These are phyloP conservation scores for Colletotrichum tanaceti DNA, from an alignment of 2,329 filamentous ascomycete species.

Conservation along the genomic window DNA sequence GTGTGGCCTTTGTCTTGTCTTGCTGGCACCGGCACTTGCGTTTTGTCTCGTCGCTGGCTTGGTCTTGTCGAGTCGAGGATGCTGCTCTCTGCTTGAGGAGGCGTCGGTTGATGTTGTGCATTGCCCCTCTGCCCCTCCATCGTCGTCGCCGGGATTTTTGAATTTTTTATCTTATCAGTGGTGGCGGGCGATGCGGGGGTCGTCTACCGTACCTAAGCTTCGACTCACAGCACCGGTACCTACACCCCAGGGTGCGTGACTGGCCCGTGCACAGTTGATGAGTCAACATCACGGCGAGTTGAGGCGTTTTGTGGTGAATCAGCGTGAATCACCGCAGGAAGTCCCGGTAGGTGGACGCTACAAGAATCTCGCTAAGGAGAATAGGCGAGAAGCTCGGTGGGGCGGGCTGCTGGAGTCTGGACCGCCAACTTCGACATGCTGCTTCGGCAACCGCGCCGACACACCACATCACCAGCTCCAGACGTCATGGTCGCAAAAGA, in stretches of 20 bases:
- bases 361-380: slow-evolving; percentile 4
- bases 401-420: neutral
- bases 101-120: slow-evolving; percentile 9
- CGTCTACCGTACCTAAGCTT: neutral
- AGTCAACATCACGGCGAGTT: slow-evolving; percentile 28
- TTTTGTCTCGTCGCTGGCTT: neutral
- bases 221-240: neutral
- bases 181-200: slow-evolving; percentile 30
- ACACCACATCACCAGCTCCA: neutral
- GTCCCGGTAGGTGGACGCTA: slow-evolving; percentile 3
- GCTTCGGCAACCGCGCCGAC: neutral
- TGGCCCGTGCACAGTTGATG: slow-evolving; percentile 29
- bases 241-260: too few species aligned
- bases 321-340: slow-evolving; percentile 20
- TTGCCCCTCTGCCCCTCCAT: slow-evolving; percentile 35
- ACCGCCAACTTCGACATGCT: neutral
- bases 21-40: neutral
- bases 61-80: neutral
- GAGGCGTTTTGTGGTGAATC: slow-evolving; percentile 11
- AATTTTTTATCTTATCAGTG: slow-evolving; percentile 41
- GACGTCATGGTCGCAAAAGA: neutral
- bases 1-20: neutral
- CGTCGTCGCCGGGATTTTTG: slow-evolving; percentile 14
- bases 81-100: slow-evolving; percentile 6
- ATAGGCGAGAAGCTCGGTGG: slow-evolving; percentile 2